Evolutionary conservation across 179 eudicot species (phyloP).

Genomic region (Heliamphora pulchella): DNA sequence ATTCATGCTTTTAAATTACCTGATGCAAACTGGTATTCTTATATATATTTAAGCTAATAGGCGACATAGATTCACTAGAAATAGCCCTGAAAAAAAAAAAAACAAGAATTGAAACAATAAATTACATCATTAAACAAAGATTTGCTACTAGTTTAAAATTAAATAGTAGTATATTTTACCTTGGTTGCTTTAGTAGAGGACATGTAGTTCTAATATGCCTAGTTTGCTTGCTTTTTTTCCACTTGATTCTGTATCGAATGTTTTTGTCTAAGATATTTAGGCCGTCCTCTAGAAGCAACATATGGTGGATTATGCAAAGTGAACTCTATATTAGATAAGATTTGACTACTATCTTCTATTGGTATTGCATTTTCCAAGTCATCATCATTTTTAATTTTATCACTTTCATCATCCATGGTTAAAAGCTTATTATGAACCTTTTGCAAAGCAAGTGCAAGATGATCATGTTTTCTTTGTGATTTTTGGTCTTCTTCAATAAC

Average conservation of each 20-base stretch:
- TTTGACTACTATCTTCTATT: neutral
- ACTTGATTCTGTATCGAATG: neutral
- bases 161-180: no score
- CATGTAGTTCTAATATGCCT: neutral
- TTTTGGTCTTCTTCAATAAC: neutral
- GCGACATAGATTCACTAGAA: no score
- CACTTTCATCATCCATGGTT: neutral
- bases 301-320: neutral
- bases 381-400: neutral
- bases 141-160: neutral
- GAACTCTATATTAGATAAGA: no score
- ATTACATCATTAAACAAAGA: no score
- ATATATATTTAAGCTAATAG: no score
- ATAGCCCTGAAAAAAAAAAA: no score
- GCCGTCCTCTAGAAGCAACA: neutral
- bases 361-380: neutral
- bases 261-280: neutral
- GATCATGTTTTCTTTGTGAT: no score
- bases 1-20: no score
- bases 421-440: no score
- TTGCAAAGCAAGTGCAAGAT: no score
- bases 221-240: neutral
- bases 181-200: neutral
- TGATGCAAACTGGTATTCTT: no score
- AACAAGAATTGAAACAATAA: no score